Evolutionary conservation across 176 grass and related monocot species (phyloP), one percentile per base, ranked within the genome.

Genomic region (Zizania latifolia): DNA sequence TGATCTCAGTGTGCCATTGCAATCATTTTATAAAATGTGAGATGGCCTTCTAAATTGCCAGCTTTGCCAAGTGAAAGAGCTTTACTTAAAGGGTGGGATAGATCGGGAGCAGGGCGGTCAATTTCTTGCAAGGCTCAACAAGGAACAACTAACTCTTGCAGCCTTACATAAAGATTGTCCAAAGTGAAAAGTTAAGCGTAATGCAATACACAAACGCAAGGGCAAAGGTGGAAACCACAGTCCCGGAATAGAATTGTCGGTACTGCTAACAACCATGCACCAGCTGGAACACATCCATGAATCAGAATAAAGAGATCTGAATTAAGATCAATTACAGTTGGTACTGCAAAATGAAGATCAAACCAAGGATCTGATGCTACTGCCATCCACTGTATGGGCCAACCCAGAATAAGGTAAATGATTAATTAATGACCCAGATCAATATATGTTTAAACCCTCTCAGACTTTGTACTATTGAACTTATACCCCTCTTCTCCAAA

Each of bases 61-160:
- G 75, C 33, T 88, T 67, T 74, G 85, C 33, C 85, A 68, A 79
- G 24, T 78, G 85, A 87, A 90, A 22, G 56, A 58, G 57, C 68
- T 82, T 95, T 89, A 88, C 71, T 75, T 89, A 89, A 92, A 94
- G 91, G 67, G 70, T 78, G 62, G 68, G 65, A 77, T 75, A 80
- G 78, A 91, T 75, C 73, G 80, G 43, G 83, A 82, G 81, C 70
- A 69, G 83, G 73, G n/a, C 81, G 77, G 85, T 90, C 86, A 89
- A 89, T 97, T 89, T 82, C 86, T 93, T 86, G 86, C 77, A 88
- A 84, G 84, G 72, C 83, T 93, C 81, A 85, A 93, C 84, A 93
- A 93, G 83, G 82, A 90, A 86, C 86, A 93, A 90, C 61, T 87
- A 72, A 91, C 63, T 21, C 76, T 72, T 81, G 86, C 87, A 94